Evolutionary conservation across 306 rosid species (phyloP), one percentile per base, ranked within the genome.

Genomic region (Dryas alaskensis): DNA sequence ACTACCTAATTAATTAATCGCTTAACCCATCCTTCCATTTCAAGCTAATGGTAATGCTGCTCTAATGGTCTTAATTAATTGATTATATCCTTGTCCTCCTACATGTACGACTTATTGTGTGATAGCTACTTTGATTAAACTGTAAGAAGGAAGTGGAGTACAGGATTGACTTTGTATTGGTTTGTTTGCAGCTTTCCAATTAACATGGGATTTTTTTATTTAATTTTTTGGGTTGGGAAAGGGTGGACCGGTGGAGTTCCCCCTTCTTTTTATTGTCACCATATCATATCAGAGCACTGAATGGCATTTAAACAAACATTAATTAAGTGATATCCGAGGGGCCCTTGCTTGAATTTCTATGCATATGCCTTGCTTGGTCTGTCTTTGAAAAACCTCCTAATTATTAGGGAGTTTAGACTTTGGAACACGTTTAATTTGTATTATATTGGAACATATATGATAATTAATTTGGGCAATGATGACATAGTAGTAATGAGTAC

Each of bases 71-170:
- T 27, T 46, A 25, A 53, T 67, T 48, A 67, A 12, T 16, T 2
- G 57, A 5, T 11, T 47, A 4, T 10, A 17, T 66, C 51, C 25
- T 8, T 25, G 57, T 66, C 44, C 54, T 13, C n/a, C 27, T 69
- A 16, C 9, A 68, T 3, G 71, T 67, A 67, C 59, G 72, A 67
- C 47, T 68, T 50, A 68, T n/a, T 17, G 5, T 16, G 31, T 37
- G 61, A 51, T 16, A n/a, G 48, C 49, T 50, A 69, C 73, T 12
- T 42, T 43, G 11, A 10, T 31, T 31, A 31, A 5, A 51, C 17
- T 13, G 4, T 51, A 3, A 6, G 55, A 51, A 51, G 17, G 17
- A 51, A 5, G 55, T 14, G 27, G 42, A 31, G 22, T 22, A 22
- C 64, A 27, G 3, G 50, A 40, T 53, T 69, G 73, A 69, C 51